phyloP scores from a whole-genome alignment of 2,329 filamentous ascomycete species.

The Pseudovirgaria hyperparasitica region DNA sequence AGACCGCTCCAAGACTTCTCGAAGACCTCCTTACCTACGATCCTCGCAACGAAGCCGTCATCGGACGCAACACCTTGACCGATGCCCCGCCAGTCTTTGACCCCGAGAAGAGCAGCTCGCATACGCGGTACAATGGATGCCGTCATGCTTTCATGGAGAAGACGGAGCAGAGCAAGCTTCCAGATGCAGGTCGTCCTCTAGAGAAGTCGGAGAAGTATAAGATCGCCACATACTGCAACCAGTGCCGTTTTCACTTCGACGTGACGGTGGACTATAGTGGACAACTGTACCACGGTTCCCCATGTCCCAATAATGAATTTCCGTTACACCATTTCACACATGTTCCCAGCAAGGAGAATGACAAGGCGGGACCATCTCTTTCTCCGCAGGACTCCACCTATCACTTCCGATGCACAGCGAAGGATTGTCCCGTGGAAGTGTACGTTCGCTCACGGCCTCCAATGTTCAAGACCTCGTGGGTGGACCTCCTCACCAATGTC shows the following conservation, averaged over 20 bases:
- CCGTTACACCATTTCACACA: conserved; percentile 51
- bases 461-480: conserved; percentile 34
- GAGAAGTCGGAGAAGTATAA: conserved; percentile 35
- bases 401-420: conserved; percentile 46
- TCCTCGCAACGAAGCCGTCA: conserved; percentile 30
- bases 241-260: conserved; percentile 50
- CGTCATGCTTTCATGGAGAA: conserved; percentile 48
- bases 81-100: conserved; percentile 43
- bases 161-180: conserved; percentile 38
- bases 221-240: conserved; percentile 47
- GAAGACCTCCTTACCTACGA: conserved; percentile 41
- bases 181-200: conserved; percentile 27
- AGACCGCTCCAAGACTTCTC: conserved; percentile 37
- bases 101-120: conserved; percentile 22
- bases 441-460: conserved; percentile 41
- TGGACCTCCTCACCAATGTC: conserved; percentile 41
- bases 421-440: conserved; percentile 41
- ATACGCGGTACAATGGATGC: conserved; percentile 33
- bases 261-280: conserved; percentile 40
- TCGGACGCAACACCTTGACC: conserved; percentile 43
- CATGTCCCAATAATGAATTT: conserved; percentile 34
- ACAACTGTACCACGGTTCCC: conserved; percentile 20
- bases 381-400: conserved; percentile 15
- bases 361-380: conserved; percentile 2
- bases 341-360: conserved; percentile 18